Evolutionary conservation across 192 early-diverging fungal genomes (phyloP), one percentile per base, ranked within the genome.

Genomic region (Coemansia sp.): DNA sequence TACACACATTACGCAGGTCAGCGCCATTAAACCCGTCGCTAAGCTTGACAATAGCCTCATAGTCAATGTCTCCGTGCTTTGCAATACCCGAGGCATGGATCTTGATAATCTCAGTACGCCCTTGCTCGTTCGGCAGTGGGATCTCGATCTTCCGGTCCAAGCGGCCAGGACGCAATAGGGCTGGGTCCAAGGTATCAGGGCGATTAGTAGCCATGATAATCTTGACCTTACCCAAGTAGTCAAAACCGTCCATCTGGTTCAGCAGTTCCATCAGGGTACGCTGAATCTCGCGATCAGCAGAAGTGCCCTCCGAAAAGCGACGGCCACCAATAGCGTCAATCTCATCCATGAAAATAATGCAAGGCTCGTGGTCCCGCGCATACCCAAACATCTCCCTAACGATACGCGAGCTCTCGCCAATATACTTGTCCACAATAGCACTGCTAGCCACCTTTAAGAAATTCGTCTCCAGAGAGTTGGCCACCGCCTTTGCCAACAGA

Each of bases 211-310:
- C 98, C 96, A 98, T 98, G 80, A 99, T 99, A 68, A 99, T 81
- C 83, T 98, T 99, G 63, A 96, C 96, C 73, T 99, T 95, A 46
- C 96, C 96, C 50, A 98, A 87, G 58, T 93, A 92, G 70, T 99
- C 97, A 67, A 99, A 98, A n/a, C 98, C 98, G 70, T 99, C 98
- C 98, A 99, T 98, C 85, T 98, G 98, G 82, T 97, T 99, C 64
- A 99, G 74, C 58, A 99, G 87, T 86, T 99, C 96, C 96, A 98
- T 98, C 63, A 99, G 85, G 28, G 97, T 99, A 52, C 98, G 90
- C 82, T 98, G 98, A 74, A 99, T 98, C 87, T 99, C 98, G 70
- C 96, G 91, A 89, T 99, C 98, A n/a, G 96, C 95, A 63, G 94
- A 96, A 17, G 97, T 99, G 75, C 97, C 96, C 75, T 99, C 98